These are phyloP conservation scores for Halocafeteria seosinensis DNA, from an alignment of 108 stramenopile genomes.

Conservation along the genomic window DNA sequence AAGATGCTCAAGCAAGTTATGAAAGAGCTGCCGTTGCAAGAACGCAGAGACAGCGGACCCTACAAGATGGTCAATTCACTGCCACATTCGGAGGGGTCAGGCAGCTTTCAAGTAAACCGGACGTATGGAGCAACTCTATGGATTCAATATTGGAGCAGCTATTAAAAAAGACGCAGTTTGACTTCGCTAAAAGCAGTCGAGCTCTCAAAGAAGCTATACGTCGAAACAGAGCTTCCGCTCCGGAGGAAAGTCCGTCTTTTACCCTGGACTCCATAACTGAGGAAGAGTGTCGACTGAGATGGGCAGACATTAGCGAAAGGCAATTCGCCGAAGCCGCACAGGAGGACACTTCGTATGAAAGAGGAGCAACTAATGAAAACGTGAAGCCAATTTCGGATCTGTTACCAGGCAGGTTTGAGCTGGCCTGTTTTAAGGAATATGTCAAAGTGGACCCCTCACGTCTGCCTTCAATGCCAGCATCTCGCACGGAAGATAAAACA, in stretches of 20 bases:
- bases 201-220: not conserved
- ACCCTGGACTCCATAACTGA: not conserved
- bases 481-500: too few species aligned
- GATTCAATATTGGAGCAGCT: too few species aligned
- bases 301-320: not conserved
- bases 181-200: not conserved
- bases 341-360: not conserved
- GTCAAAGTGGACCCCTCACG: not conserved
- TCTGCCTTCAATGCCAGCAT: too few species aligned
- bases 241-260: not conserved
- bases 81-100: too few species aligned
- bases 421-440: not conserved
- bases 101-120: too few species aligned
- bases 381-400: not conserved
- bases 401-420: not conserved
- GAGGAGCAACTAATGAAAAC: not conserved
- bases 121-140: too few species aligned
- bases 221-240: not conserved
- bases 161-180: not conserved
- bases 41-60: too few species aligned
- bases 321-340: not conserved
- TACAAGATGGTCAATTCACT: too few species aligned
- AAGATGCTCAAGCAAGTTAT: too few species aligned
- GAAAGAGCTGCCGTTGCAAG: too few species aligned
- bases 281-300: not conserved